Conservation (phyloP, 805 yeast genomes). For the Teunomyces lycoperdinae region DNA sequence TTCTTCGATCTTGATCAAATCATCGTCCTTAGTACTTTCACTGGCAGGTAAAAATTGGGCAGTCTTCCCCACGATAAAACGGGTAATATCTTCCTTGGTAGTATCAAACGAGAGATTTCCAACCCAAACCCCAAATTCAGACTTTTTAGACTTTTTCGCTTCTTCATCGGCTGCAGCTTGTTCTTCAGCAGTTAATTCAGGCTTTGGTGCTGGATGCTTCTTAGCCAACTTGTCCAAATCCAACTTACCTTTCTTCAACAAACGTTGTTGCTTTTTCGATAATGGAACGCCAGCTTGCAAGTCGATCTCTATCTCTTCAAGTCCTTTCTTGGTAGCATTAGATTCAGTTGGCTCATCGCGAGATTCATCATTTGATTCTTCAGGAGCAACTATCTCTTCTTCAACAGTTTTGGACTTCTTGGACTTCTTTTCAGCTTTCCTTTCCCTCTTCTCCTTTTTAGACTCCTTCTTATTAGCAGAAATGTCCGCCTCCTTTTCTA, state of each 20-base stretch:
- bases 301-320: slow-evolving; percentile 66
- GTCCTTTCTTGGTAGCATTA: slow-evolving; percentile 47
- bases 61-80: slow-evolving; percentile 64
- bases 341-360: slow-evolving; percentile 7
- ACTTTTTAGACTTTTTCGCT: slow-evolving; percentile 34
- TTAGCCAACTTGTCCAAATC: slow-evolving; percentile 53
- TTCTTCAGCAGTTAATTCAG: slow-evolving; percentile 30
- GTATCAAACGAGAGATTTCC: slow-evolving; percentile 91
- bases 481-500: slow-evolving; percentile 1
- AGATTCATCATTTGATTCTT: slow-evolving; percentile 9
- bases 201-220: slow-evolving; percentile 38
- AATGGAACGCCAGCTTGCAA: slow-evolving; percentile 72
- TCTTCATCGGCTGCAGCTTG: slow-evolving; percentile 27
- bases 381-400: slow-evolving; percentile 9
- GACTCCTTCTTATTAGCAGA: slow-evolving; percentile 12
- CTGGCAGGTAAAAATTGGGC: slow-evolving; percentile 18
- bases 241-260: slow-evolving; percentile 70
- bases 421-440: slow-evolving; percentile 28
- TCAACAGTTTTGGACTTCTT: slow-evolving; percentile 31
- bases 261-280: slow-evolving; percentile 78
- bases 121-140: slow-evolving; percentile 83
- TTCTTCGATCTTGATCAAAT: slow-evolving; percentile 40
- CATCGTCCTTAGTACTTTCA: slow-evolving; percentile 22
- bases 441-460: slow-evolving; percentile 19
- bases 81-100: slow-evolving; percentile 64